A percentile compares a stretch with the other conserved stretches of the same genome.
Conservation (phyloP, 2,329 filamentous ascomycete genomes). For the Paracorniculantispora psalliotae region DNA sequence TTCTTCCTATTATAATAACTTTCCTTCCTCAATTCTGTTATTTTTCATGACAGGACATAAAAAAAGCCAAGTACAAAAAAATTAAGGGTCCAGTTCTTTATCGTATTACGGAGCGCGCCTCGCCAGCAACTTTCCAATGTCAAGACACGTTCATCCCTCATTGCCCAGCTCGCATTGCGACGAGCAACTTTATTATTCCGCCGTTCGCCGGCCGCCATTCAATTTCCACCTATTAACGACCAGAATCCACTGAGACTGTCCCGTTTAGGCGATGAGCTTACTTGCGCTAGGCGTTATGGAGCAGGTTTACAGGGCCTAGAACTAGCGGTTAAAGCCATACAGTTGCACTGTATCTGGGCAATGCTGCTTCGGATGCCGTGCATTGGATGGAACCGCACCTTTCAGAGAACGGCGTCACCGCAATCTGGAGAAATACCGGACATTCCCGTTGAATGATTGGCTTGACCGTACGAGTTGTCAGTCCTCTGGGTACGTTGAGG, state of each 20-base stretch:
- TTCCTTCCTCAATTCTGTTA: too few species aligned
- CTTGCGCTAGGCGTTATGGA: neutral
- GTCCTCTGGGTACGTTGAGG: neutral
- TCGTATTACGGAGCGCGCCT: too few species aligned
- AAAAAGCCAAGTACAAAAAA: too few species aligned
- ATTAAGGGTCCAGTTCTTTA: too few species aligned
- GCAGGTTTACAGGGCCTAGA: neutral
- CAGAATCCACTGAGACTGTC: neutral
- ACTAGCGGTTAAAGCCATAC: neutral
- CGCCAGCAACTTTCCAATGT: neutral
- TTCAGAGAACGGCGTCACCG: neutral
- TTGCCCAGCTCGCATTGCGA: neutral
- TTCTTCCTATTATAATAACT: too few species aligned
- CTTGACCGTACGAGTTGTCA: neutral
- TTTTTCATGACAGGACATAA: too few species aligned
- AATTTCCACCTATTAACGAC: slow-evolving; percentile 5
- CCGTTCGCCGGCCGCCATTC: neutral
- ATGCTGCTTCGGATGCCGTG: neutral
- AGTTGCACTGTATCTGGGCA: neutral
- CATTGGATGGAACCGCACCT: neutral
- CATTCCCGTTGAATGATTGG: neutral
- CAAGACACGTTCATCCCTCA: neutral
- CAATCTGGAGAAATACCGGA: neutral
- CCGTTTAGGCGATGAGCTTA: neutral
- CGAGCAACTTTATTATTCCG: neutral